Percentiles rank a stretch among this genome's conserved stretches.
phyloP scores from a whole-genome alignment of 2,329 filamentous ascomycete species.

The Pseudogymnoascus sp. region DNA sequence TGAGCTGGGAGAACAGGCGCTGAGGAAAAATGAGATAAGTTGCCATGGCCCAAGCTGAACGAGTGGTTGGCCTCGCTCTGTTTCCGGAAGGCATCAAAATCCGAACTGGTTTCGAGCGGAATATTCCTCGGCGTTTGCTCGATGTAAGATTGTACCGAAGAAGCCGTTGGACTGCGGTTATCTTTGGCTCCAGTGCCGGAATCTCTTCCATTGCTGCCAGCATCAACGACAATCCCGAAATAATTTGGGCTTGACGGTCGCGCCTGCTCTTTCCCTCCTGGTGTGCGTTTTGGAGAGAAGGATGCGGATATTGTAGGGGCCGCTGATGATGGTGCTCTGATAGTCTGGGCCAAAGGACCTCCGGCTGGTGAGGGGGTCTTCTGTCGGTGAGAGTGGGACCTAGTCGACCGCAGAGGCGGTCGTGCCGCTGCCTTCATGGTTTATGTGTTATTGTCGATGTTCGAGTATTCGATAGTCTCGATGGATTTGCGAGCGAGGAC shows the following conservation, averaged over 20 bases:
- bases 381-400: constrained; percentile 20
- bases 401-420: constrained; percentile 23
- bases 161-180: constrained; percentile 68
- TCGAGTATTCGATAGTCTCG: background rate
- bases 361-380: constrained; percentile 14
- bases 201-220: constrained; percentile 51
- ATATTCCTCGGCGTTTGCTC: constrained; percentile 61
- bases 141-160: constrained; percentile 61
- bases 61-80: constrained; percentile 59
- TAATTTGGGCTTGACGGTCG: constrained; percentile 70
- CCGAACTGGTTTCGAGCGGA: constrained; percentile 65
- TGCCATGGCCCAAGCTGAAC: constrained; percentile 38
- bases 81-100: constrained; percentile 72
- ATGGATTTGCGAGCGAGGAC: background rate
- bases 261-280: constrained; percentile 17
- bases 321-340: constrained; percentile 21
- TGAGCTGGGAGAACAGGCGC: constrained; percentile 16
- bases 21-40: constrained; percentile 39
- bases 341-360: constrained; percentile 17
- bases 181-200: constrained; percentile 56
- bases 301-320: constrained; percentile 20
- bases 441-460: background rate
- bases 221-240: constrained; percentile 67
- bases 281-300: constrained; percentile 18
- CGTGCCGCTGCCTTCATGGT: constrained; percentile 26